These are phyloP conservation scores for Cubamyces lactineus DNA, from an alignment of 768 basidiomycete genomes.

Conservation along the genomic window DNA sequence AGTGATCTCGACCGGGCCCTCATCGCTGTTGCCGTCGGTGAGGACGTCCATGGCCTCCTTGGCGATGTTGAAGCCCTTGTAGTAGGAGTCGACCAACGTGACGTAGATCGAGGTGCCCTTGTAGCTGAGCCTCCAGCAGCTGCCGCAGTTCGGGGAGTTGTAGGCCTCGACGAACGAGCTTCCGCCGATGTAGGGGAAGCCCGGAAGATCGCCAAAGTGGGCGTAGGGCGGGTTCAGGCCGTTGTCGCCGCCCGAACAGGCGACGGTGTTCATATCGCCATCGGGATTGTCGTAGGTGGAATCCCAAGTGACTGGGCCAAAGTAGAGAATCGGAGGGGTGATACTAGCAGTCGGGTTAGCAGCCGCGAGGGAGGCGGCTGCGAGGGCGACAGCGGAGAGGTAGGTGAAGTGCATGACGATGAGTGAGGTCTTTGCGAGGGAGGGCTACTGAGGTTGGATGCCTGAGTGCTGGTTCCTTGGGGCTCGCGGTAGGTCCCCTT, in stretches of 20 bases:
- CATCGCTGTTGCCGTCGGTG: slow-evolving; percentile 45
- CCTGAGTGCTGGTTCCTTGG: too few relatives aligned
- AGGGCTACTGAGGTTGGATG: too few relatives aligned
- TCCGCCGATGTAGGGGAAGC: slow-evolving; percentile 43
- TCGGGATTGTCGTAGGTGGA: slow-evolving; percentile 37
- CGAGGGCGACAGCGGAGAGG: slow-evolving; percentile 20
- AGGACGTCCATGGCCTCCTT: slow-evolving; percentile 39
- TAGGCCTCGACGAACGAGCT: slow-evolving; percentile 35
- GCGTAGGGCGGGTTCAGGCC: slow-evolving; percentile 40
- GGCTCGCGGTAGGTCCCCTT: too few relatives aligned
- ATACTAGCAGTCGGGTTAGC: slow-evolving; percentile 5
- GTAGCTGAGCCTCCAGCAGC: slow-evolving; percentile 39
- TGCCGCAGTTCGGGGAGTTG: slow-evolving; percentile 37
- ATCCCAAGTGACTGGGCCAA: slow-evolving; percentile 36
- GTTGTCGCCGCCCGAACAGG: slow-evolving; percentile 44
- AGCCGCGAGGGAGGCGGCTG: slow-evolving; percentile 18
- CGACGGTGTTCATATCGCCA: slow-evolving; percentile 35
- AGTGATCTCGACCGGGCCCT: slow-evolving; percentile 51
- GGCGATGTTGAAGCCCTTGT: slow-evolving; percentile 41
- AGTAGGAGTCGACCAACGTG: slow-evolving; percentile 37
- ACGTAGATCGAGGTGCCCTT: slow-evolving; percentile 34
- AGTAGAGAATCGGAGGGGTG: too few relatives aligned
- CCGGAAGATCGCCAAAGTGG: slow-evolving; percentile 42
- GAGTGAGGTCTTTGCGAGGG: too few relatives aligned
- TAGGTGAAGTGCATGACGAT: too few relatives aligned